Evolutionary conservation across 768 basidiomycete genomes (phyloP).

Genomic region (Termitomyces sp.): DNA sequence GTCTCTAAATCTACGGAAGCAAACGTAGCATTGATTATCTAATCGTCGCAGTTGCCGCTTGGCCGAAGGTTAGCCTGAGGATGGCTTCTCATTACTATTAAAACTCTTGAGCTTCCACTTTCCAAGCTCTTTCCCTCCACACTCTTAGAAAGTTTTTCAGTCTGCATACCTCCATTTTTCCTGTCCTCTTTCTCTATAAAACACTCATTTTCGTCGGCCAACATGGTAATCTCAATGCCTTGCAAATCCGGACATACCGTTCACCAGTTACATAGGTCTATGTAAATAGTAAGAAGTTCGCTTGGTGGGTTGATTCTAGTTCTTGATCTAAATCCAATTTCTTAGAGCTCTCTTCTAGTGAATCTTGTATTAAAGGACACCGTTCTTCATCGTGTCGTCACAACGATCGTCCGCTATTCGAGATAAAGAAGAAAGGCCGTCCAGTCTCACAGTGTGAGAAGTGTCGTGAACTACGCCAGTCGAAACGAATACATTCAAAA

Average conservation of each 20-base stretch:
- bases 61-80: neutral
- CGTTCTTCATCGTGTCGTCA: conserved; percentile 88
- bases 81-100: neutral
- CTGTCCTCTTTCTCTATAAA: neutral
- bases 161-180: neutral
- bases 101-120: neutral
- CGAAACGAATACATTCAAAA: conserved; percentile 77
- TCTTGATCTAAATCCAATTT: conserved; percentile 7
- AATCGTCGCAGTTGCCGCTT: neutral
- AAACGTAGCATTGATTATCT: neutral
- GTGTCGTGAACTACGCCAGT: conserved; percentile 80
- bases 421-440: conserved; percentile 91
- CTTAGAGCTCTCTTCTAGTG: conserved; percentile 39
- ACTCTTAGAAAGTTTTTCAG: neutral
- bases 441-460: conserved; percentile 88
- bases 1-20: too few relatives aligned
- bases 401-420: conserved; percentile 84
- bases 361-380: conserved; percentile 93
- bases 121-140: neutral
- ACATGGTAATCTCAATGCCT: conserved; percentile 13
- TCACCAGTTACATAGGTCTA: conserved; percentile 46
- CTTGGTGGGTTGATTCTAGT: conserved; percentile 51
- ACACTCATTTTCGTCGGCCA: neutral
- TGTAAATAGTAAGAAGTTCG: conserved; percentile 72
- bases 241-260: neutral